These are phyloP conservation scores for Fusarium compactum DNA, from an alignment of 2,329 filamentous ascomycete genomes.

Conservation along the genomic window DNA sequence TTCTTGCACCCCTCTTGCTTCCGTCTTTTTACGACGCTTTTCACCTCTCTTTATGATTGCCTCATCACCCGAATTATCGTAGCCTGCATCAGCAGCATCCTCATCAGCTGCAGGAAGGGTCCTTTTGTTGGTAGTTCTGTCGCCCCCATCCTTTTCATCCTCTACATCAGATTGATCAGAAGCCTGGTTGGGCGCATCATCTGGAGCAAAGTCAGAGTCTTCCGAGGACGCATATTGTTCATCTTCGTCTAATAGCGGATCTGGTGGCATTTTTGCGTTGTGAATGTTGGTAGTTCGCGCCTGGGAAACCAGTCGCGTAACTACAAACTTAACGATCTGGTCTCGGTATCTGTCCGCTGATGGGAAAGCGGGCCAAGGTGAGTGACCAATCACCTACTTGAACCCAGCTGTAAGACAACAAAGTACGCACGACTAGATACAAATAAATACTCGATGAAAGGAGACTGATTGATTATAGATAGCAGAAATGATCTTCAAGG, in stretches of 20 bases:
- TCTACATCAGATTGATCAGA: slow-evolving; percentile 66
- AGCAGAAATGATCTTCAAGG: not conserved
- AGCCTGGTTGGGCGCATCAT: slow-evolving; percentile 60
- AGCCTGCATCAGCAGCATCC: slow-evolving; percentile 60
- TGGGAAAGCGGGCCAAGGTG: slow-evolving; percentile 24
- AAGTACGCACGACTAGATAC: not conserved
- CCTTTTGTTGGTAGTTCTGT: slow-evolving; percentile 46
- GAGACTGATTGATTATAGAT: not conserved
- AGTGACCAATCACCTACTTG: slow-evolving; percentile 37
- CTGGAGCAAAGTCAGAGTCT: slow-evolving; percentile 79
- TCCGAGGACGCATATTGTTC: slow-evolving; percentile 76
- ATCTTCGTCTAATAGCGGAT: slow-evolving; percentile 60
- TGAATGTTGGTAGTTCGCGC: slow-evolving; percentile 1
- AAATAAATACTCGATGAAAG: not conserved
- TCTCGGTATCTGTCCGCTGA: slow-evolving; percentile 12
- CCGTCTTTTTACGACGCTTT: slow-evolving; percentile 63
- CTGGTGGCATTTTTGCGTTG: slow-evolving; percentile 56
- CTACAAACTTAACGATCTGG: not conserved
- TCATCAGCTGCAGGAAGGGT: slow-evolving; percentile 34
- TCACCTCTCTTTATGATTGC: slow-evolving; percentile 73
- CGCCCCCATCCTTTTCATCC: slow-evolving; percentile 55
- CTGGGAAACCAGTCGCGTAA: slow-evolving; percentile 4
- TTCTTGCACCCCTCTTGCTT: slow-evolving; percentile 50
- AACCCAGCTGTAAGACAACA: not conserved
- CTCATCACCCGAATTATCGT: slow-evolving; percentile 80